These are phyloP conservation scores for Spathaspora hagerdaliae DNA, from an alignment of 805 yeast genomes.

Conservation along the genomic window DNA sequence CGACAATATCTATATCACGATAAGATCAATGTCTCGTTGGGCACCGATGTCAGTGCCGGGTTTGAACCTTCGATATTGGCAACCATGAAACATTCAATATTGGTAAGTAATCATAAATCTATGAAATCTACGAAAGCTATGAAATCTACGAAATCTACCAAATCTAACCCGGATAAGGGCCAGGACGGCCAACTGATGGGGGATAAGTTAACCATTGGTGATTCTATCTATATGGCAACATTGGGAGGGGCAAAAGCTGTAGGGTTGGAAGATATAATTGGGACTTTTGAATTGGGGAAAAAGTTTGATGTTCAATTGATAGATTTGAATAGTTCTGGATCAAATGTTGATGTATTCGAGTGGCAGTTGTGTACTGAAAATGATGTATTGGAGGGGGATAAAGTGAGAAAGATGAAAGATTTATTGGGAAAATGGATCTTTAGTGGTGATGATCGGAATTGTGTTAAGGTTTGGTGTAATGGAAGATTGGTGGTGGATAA, in stretches of 20 bases:
- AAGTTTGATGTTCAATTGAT: conserved; percentile 80
- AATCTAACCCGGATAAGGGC: too few relatives aligned
- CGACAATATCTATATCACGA: conserved; percentile 57
- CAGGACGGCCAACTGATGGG: too few relatives aligned
- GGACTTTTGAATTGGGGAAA: conserved; percentile 74
- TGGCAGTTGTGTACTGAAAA: conserved; percentile 55
- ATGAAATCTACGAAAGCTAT: conserved; percentile 32
- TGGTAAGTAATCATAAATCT: conserved; percentile 39
- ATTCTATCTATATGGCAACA: conserved; percentile 79
- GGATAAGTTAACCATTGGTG: conserved; percentile 57
- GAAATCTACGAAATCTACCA: too few relatives aligned
- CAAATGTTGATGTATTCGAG: conserved; percentile 70
- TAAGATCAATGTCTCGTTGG: conserved; percentile 69
- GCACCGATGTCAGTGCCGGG: conserved; percentile 43
- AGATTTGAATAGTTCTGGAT: conserved; percentile 49
- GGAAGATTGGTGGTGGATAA: conserved; percentile 61
- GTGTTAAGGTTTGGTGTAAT: conserved; percentile 74
- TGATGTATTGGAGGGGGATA: conserved; percentile 8
- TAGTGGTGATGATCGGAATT: conserved; percentile 90
- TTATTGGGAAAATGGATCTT: conserved; percentile 86
- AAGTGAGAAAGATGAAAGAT: conserved; percentile 36
- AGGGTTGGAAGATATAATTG: conserved; percentile 52
- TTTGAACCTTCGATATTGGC: conserved; percentile 37
- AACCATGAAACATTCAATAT: conserved; percentile 28
- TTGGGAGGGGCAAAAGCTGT: conserved; percentile 84